Percentiles rank a stretch among this genome's conserved stretches.
These are phyloP conservation scores for Globisporangium yorkense DNA, from an alignment of 352 stramenopile species.

Conservation along the genomic window DNA sequence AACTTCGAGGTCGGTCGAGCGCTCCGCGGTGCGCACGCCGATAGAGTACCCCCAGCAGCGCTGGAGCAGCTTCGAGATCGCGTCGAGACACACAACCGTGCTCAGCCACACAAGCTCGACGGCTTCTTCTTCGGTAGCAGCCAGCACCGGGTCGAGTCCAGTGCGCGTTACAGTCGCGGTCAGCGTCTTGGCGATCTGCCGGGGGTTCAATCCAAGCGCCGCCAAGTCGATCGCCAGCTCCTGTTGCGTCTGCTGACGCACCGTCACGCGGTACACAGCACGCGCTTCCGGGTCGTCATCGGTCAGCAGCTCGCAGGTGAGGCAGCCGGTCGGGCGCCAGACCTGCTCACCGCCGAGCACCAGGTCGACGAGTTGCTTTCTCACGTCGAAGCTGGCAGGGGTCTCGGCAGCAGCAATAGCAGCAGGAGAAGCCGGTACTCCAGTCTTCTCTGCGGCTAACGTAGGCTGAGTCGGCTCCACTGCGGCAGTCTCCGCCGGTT, in stretches of 20 bases:
- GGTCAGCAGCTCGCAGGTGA: constrained; percentile 5
- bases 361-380: neutral
- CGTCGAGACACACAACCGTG: constrained; percentile 30
- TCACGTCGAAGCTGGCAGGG: neutral
- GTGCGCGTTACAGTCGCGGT: constrained; percentile 14
- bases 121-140: constrained; percentile 11
- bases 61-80: constrained; percentile 26
- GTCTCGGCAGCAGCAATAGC: neutral
- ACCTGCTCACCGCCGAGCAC: neutral
- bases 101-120: constrained; percentile 31
- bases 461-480: too few relatives aligned
- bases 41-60: constrained; percentile 47
- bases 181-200: constrained; percentile 17
- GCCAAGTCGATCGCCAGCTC: constrained; percentile 22
- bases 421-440: neutral
- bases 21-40: constrained; percentile 23
- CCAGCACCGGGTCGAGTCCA: constrained; percentile 13
- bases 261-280: constrained; percentile 13
- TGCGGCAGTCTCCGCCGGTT: too few relatives aligned
- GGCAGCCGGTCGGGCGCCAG: constrained; percentile 6
- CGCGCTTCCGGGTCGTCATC: neutral
- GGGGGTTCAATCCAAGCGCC: constrained; percentile 11
- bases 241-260: constrained; percentile 17
- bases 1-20: constrained; percentile 33
- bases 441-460: neutral